A percentile compares a stretch with the other conserved stretches of the same genome.
Evolutionary conservation across 345 rosid genomes (phyloP).

Genomic region (Hibiscus trionum): DNA sequence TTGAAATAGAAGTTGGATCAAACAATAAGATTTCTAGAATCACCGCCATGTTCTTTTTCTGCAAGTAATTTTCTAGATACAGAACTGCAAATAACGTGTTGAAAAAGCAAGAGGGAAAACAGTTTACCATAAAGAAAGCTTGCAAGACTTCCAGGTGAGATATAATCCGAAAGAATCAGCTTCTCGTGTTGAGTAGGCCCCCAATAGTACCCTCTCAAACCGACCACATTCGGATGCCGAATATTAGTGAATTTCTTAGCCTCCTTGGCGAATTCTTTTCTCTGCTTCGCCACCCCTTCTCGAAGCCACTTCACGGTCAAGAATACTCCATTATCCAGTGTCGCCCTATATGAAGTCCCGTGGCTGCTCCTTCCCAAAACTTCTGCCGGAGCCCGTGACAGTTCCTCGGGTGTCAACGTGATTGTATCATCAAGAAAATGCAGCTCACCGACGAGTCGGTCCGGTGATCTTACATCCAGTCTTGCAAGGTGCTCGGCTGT

Average conservation of each 20-base stretch:
- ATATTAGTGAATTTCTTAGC: slow-evolving; percentile 92
- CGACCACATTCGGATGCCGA: slow-evolving; percentile 95
- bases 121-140: slow-evolving; percentile 88
- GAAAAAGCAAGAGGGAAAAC: slow-evolving; percentile 4
- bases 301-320: slow-evolving; percentile 95
- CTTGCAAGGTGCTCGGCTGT: slow-evolving; percentile 70
- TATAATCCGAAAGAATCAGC: slow-evolving; percentile 89
- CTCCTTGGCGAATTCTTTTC: slow-evolving; percentile 94
- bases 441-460: slow-evolving; percentile 79
- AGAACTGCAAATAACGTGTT: neutral
- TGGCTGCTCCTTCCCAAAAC: slow-evolving; percentile 98
- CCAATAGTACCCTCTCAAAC: slow-evolving; percentile 95
- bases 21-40: too few species aligned
- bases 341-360: slow-evolving; percentile 91
- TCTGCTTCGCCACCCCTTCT: slow-evolving; percentile 96
- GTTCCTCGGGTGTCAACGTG: slow-evolving; percentile 82
- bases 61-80: too few species aligned
- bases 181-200: slow-evolving; percentile 98
- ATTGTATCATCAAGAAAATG: slow-evolving; percentile 88
- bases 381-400: slow-evolving; percentile 95
- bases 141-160: slow-evolving; percentile 94
- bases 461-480: slow-evolving; percentile 89
- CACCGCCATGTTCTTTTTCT: too few species aligned
- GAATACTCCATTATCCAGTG: slow-evolving; percentile 78
- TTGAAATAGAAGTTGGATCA: too few species aligned